Evolutionary conservation across 139 green algal genomes (phyloP).

Genomic region (Closterium sp.): DNA sequence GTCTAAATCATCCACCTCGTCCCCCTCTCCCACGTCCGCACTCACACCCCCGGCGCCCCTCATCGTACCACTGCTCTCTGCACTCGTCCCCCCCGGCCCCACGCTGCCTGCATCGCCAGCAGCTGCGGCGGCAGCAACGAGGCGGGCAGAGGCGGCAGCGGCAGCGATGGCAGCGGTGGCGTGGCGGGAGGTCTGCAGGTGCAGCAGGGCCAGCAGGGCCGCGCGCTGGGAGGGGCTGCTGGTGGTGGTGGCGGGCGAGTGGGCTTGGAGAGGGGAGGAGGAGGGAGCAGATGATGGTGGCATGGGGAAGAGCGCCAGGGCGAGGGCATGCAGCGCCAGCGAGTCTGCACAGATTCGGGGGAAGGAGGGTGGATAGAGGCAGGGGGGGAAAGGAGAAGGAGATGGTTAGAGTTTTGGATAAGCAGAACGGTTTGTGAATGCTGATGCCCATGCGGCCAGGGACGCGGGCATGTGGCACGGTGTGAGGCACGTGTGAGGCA

Average conservation of each 20-base stretch:
- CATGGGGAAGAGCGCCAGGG: background rate
- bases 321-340: background rate
- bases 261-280: background rate
- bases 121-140: background rate
- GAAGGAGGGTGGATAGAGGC: background rate
- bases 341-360: background rate
- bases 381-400: background rate
- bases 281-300: background rate
- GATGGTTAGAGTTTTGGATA: no score
- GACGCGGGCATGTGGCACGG: no score
- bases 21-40: slow-evolving; percentile 2
- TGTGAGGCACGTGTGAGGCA: no score
- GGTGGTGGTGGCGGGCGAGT: background rate
- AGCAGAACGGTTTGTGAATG: background rate
- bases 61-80: background rate
- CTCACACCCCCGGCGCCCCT: background rate
- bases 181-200: slow-evolving; percentile 1
- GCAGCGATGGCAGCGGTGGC: slow-evolving; percentile 15
- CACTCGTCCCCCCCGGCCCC: background rate
- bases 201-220: slow-evolving; percentile 14
- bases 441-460: background rate
- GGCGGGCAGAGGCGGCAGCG: background rate
- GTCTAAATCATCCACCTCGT: background rate
- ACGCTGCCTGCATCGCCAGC: background rate
- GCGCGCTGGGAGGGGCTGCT: background rate